Evolutionary conservation across 2,329 filamentous ascomycete species (phyloP), one percentile per base, ranked within the genome.

Genomic region (Diplodia seriata): DNA sequence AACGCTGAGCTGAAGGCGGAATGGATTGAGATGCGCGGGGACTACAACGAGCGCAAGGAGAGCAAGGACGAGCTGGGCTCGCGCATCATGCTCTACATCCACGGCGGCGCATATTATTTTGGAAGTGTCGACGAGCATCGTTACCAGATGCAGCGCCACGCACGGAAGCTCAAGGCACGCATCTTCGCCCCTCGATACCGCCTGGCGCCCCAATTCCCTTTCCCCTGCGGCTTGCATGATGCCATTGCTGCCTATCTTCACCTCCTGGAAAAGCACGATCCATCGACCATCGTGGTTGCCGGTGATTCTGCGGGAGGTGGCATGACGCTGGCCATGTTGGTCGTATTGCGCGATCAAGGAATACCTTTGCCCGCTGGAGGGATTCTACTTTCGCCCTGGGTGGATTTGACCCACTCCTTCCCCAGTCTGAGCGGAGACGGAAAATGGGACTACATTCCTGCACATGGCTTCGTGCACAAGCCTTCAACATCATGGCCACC

Each of bases 71-170:
- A 69, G 20, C 84, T 85, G 26, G 86, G 87, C 20, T 89, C 89
- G 72, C 88, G 93, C 64, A 89, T 97, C 68, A 97, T 98, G 87
- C 83, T 99, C 29, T 98, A 98, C 79, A 85, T 98, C 26, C 95
- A 98, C 75, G 95, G 95, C 15, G 94, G 94, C 7, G 94, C 91
- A 23, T 98, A 97, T 80, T 99, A 90, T 80, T 98, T 99, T 77
- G 94, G 95, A 15, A 96, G 93, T 73, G 90, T 97, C 47, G 94
- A 97, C 76, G 94, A 97, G 78, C 95, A 98, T 82, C 89, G 95
- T n/a, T 98, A 98, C 80, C 94, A 98, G 84, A 89, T 99, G 85
- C 95, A 99, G 79, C 87, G 94, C 59, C 94, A 98, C 84, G 95
- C 95, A 33, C 87, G 95, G 66, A 98, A 98, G 81, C 85, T 99